A percentile compares a stretch with the other conserved stretches of the same genome.
Evolutionary conservation across 139 green algal genomes (phyloP).

Genomic region (Chlorella sp.): DNA sequence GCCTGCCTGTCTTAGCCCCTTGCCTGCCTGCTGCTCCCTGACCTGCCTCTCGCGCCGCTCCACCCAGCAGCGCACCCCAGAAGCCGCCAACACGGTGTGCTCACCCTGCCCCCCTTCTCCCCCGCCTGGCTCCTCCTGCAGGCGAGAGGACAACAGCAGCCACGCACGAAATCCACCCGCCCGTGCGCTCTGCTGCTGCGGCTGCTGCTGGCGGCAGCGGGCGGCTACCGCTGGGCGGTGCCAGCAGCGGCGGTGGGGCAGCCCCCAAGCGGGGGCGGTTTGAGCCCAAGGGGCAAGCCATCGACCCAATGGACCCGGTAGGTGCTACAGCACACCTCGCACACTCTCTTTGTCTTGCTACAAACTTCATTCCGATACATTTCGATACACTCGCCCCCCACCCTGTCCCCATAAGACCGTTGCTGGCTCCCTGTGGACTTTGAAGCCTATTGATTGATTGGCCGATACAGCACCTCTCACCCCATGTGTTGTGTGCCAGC

Average conservation of each 20-base stretch:
- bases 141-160: not conserved
- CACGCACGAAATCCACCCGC: not conserved
- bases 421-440: too few relatives aligned
- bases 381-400: too few relatives aligned
- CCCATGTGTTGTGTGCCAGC: not conserved
- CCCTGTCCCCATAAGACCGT: too few relatives aligned
- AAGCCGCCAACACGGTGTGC: not conserved
- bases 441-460: too few relatives aligned
- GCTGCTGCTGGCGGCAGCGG: constrained; percentile 3
- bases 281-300: constrained; percentile 44
- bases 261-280: constrained; percentile 31
- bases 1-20: too few relatives aligned
- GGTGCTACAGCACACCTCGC: constrained; percentile 10
- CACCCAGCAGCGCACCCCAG: too few relatives aligned
- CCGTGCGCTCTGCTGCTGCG: not conserved
- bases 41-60: too few relatives aligned
- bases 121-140: not conserved
- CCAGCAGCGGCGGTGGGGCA: constrained; percentile 26
- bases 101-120: not conserved
- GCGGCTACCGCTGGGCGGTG: not conserved
- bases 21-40: too few relatives aligned
- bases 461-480: not conserved
- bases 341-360: too few relatives aligned
- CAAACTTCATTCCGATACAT: too few relatives aligned
- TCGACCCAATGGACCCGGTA: constrained; percentile 84